phyloP scores from a whole-genome alignment of 257 asterid genomes.

The Solanum tarijense region DNA sequence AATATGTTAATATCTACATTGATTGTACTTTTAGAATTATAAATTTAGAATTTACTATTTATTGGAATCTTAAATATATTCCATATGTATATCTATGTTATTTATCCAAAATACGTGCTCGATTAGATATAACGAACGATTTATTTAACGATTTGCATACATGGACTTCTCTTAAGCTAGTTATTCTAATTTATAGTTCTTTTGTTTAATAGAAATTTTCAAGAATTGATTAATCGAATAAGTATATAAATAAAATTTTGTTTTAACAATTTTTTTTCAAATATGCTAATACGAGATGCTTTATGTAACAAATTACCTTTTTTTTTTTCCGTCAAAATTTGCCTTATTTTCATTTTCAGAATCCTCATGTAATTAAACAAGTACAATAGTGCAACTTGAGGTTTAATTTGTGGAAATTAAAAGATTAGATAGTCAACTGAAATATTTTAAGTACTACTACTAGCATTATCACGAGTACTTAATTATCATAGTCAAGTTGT shows the following conservation, averaged over 20 bases:
- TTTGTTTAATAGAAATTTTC: background rate
- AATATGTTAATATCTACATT: background rate
- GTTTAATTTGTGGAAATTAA: background rate
- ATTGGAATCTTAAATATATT: no score
- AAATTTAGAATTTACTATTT: no score
- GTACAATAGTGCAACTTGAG: background rate
- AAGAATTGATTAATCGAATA: background rate
- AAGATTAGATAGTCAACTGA: background rate
- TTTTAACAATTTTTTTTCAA: no score
- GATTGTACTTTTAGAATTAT: no score
- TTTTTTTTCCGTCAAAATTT: background rate
- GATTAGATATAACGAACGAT: no score
- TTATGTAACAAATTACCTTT: background rate
- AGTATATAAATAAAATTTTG: rapidly evolving
- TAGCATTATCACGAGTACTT: background rate
- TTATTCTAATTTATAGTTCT: background rate
- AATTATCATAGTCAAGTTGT: background rate
- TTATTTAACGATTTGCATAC: background rate
- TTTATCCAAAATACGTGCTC: no score
- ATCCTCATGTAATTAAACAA: background rate
- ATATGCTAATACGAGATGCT: background rate
- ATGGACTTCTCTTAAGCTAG: background rate
- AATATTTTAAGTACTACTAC: background rate
- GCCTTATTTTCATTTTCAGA: background rate
- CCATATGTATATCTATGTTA: no score